phyloP scores from a whole-genome alignment of 2,329 filamentous ascomycete genomes.

The Thelonectria blattea region DNA sequence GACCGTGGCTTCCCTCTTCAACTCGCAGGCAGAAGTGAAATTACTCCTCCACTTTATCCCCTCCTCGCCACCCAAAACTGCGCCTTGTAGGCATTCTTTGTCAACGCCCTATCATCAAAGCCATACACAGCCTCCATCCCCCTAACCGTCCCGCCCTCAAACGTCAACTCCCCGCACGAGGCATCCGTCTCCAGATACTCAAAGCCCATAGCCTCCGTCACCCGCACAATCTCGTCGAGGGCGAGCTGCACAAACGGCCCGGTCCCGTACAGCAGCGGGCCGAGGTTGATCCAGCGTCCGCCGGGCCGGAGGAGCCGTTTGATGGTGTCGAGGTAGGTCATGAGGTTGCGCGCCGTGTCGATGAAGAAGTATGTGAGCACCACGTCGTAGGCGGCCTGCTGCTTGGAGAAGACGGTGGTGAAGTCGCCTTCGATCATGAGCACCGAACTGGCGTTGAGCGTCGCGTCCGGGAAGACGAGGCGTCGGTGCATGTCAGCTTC shows the following conservation, averaged over 20 bases:
- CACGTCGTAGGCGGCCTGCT: slow-evolving; percentile 49
- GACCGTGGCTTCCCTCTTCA: no score
- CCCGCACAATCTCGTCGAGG: slow-evolving; percentile 57
- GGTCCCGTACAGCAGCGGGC: slow-evolving; percentile 61
- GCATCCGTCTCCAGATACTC: slow-evolving; percentile 52
- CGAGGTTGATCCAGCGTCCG: slow-evolving; percentile 62
- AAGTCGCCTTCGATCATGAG: slow-evolving; percentile 64
- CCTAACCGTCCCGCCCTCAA: slow-evolving; percentile 49
- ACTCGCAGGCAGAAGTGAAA: no score
- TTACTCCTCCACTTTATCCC: background rate
- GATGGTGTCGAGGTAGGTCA: slow-evolving; percentile 62
- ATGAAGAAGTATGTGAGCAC: slow-evolving; percentile 66
- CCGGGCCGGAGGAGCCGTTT: slow-evolving; percentile 52
- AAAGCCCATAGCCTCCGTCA: slow-evolving; percentile 59
- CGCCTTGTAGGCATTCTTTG: slow-evolving; percentile 59
- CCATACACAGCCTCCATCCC: slow-evolving; percentile 58
- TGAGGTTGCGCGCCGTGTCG: slow-evolving; percentile 63
- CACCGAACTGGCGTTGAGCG: slow-evolving; percentile 44
- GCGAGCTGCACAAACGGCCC: slow-evolving; percentile 61
- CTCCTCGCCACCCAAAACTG: slow-evolving; percentile 59
- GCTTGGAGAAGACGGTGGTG: slow-evolving; percentile 47
- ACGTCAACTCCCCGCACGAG: slow-evolving; percentile 50
- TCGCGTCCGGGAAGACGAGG: slow-evolving; percentile 53
- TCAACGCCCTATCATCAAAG: slow-evolving; percentile 57
- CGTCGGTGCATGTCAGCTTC: slow-evolving; percentile 53